phyloP scores from a whole-genome alignment of 371 early-diverging fungal genomes.

The Rhizopus delemar region DNA sequence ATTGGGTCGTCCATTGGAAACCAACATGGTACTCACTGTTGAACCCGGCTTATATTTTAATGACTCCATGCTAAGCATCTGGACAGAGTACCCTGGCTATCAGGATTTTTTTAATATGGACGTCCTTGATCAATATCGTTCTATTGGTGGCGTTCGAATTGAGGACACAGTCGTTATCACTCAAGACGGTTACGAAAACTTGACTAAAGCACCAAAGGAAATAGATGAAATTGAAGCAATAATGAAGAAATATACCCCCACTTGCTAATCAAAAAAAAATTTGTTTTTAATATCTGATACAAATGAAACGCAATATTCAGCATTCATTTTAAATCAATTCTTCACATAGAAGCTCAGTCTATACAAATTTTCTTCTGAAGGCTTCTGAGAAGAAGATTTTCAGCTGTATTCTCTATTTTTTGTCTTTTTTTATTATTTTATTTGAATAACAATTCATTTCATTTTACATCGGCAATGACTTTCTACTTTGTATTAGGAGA shows the following conservation, averaged over 20 bases:
- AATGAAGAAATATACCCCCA: slow-evolving; percentile 22
- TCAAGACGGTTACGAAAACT: slow-evolving; percentile 67
- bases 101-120: slow-evolving; percentile 68
- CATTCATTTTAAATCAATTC: too few species aligned
- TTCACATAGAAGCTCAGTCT: too few species aligned
- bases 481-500: too few species aligned
- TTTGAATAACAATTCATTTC: too few species aligned
- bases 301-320: too few species aligned
- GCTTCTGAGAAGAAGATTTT: too few species aligned
- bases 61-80: slow-evolving; percentile 48
- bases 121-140: slow-evolving; percentile 58
- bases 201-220: slow-evolving; percentile 72
- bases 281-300: too few species aligned
- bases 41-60: slow-evolving; percentile 87
- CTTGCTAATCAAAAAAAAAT: too few species aligned
- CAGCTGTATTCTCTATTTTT: too few species aligned
- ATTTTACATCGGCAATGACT: too few species aligned
- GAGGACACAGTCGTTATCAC: slow-evolving; percentile 87
- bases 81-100: slow-evolving; percentile 54
- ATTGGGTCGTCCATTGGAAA: slow-evolving; percentile 50
- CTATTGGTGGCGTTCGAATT: slow-evolving; percentile 89
- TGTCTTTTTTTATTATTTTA: too few species aligned
- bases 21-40: slow-evolving; percentile 87
- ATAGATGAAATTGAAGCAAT: slow-evolving; percentile 69
- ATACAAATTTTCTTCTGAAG: too few species aligned